Evolutionary conservation across 2,329 filamentous ascomycete species (phyloP), one percentile per base, ranked within the genome.

Genomic region (Aspergillus clavatus): DNA sequence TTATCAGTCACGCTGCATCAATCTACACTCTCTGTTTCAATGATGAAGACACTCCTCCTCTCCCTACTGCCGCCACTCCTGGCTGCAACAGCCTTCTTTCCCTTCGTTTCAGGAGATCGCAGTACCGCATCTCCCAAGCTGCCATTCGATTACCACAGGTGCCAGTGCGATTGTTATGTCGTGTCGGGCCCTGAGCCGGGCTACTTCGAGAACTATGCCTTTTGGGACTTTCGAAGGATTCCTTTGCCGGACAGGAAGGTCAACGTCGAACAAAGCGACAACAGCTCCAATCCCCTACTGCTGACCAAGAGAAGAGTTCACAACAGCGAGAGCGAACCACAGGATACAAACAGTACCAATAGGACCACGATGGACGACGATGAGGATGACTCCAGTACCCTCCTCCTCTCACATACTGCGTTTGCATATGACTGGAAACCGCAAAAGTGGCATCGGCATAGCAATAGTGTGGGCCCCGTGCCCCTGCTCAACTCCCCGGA

Each of bases 151-250:
- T 35, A 11, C 31, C 19, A 35, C 18, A 35, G 19, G 31, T 16
- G 31, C 3, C 31, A 35, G 10, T 76, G 74, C 51, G 68, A 72
- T 43, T 76, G 74, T 60, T 77, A 75, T 48, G 62, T 71, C 7
- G 65, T 76, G 22, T 66, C 69, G 1, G 65, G 66, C 4, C 53
- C 69, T 3, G 61, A 69, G 7, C 68, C 69, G 14, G 62, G 66
- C 5, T 75, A 74, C 58, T 78, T 78, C 53, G 67, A 72, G 38
- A 68, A 76, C 58, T 72, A 77, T 63, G 70, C 68, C 40, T 72
- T 78, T 57, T 77, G 69, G 63, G 74, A 77, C 58, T 77, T 77
- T 51, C 72, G 74, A 21, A 61, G 67, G 29, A 61, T 75, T 6
- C 56, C 63, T 14, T 54, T 67, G n/a, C 42, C 47, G 10, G 14